Evolutionary conservation across 257 asterid species (phyloP).

Genomic region (Ilex asprella): DNA sequence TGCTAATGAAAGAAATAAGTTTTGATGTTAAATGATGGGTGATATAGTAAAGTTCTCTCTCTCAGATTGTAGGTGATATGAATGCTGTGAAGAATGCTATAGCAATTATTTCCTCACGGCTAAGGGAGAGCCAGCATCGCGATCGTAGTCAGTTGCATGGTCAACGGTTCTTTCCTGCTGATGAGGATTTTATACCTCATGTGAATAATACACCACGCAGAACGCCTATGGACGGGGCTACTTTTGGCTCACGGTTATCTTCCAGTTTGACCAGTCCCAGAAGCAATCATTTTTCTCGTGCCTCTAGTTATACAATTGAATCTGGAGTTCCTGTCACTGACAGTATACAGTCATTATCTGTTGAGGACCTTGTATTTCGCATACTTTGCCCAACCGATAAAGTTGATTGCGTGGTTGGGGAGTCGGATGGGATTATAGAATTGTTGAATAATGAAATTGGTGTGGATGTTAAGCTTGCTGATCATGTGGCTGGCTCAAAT

Average conservation of each 20-base stretch:
- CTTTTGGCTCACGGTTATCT: constrained; percentile 53
- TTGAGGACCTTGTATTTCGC: constrained; percentile 75
- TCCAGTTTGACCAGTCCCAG: constrained; percentile 34
- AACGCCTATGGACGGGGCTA: constrained; percentile 49
- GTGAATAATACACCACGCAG: constrained; percentile 33
- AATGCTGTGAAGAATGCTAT: constrained; percentile 74
- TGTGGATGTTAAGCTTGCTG: constrained; percentile 60
- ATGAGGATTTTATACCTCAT: constrained; percentile 48
- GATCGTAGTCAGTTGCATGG: constrained; percentile 58
- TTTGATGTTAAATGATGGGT: constrained; percentile 3
- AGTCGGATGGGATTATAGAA: constrained; percentile 67
- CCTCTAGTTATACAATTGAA: constrained; percentile 48
- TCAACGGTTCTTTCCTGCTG: constrained; percentile 48
- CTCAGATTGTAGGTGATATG: constrained; percentile 79
- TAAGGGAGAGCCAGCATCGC: constrained; percentile 96
- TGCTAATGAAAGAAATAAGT: background rate
- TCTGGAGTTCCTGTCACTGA: constrained; percentile 43
- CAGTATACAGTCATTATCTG: constrained; percentile 36
- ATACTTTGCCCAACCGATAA: constrained; percentile 79
- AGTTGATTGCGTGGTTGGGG: constrained; percentile 65
- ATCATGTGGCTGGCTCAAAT: constrained; percentile 50
- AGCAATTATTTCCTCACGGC: constrained; percentile 62
- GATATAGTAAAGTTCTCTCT: constrained; percentile 9
- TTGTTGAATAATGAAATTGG: constrained; percentile 81
- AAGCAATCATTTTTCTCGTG: constrained; percentile 49